Conservation (phyloP, 208 protist species). For the Porcisia hertigi region DNA sequence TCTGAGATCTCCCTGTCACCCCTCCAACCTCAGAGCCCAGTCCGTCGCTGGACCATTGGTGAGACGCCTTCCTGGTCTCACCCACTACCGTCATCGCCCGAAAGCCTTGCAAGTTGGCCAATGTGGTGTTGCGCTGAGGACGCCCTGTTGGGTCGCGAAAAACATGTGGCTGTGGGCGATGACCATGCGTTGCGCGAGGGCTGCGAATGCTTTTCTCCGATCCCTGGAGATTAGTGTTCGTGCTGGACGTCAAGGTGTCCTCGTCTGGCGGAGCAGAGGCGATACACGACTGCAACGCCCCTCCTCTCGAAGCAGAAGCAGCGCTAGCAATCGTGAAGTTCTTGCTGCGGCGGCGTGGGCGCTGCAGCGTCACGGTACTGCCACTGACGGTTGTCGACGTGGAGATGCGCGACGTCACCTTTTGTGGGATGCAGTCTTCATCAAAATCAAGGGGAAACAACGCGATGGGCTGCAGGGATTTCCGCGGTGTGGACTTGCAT, state of each 20-base stretch:
- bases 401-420: neutral
- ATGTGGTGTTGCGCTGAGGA: neutral
- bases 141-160: neutral
- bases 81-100: neutral
- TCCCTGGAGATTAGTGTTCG: neutral
- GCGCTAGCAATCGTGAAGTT: neutral
- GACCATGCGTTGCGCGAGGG: neutral
- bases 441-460: constrained; percentile 2
- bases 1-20: constrained; percentile 17
- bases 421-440: neutral
- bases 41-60: neutral
- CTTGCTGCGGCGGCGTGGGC: neutral
- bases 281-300: no score
- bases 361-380: neutral
- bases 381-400: neutral
- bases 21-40: constrained; percentile 16
- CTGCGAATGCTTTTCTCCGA: constrained; percentile 2
- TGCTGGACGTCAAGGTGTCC: constrained; percentile 12
- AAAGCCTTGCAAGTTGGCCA: neutral
- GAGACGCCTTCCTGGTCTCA: no score
- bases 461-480: constrained; percentile 4
- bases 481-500: neutral
- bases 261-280: constrained; percentile 22
- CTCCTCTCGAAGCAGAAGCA: neutral
- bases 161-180: neutral